Evolutionary conservation across 2,329 filamentous ascomycete species (phyloP).

Genomic region (Ophiostoma sp.): DNA sequence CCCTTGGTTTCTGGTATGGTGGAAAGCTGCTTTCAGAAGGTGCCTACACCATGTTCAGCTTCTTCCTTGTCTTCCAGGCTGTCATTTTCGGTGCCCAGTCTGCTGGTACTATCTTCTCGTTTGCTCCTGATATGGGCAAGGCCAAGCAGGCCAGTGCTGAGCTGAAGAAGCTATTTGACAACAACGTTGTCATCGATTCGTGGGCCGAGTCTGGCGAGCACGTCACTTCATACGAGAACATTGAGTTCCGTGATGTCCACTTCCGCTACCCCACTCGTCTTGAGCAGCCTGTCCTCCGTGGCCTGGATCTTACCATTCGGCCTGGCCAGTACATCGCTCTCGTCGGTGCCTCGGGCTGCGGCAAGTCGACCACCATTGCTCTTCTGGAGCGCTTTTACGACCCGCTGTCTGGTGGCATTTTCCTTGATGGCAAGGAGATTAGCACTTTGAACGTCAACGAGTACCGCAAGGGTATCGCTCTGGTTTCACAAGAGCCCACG

Average conservation of each 20-base stretch:
- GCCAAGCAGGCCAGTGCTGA: conserved; percentile 77
- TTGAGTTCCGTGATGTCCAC: conserved; percentile 89
- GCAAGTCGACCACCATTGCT: conserved; percentile 89
- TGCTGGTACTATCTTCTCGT: conserved; percentile 82
- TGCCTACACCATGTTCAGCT: conserved; percentile 76
- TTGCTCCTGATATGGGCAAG: conserved; percentile 89
- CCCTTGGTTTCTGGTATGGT: conserved; percentile 90
- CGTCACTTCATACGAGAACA: conserved; percentile 58
- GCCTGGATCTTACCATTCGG: conserved; percentile 66
- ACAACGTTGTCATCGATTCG: conserved; percentile 72
- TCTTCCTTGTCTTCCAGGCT: conserved; percentile 85
- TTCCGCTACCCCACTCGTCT: conserved; percentile 91
- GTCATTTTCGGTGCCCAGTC: conserved; percentile 91
- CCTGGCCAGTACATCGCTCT: conserved; percentile 82
- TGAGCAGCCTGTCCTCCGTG: conserved; percentile 85
- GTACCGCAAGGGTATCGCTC: conserved; percentile 75
- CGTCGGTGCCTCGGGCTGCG: conserved; percentile 90
- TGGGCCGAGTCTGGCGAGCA: conserved; percentile 67
- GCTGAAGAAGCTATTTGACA: conserved; percentile 78
- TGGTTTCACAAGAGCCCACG: conserved; percentile 92
- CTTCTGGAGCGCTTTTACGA: conserved; percentile 94
- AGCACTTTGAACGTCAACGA: conserved; percentile 75
- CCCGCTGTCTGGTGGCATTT: conserved; percentile 71
- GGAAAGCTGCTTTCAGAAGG: conserved; percentile 64
- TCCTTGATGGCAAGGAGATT: conserved; percentile 78